Base-by-base conservation (phyloP, 208 protist species). In the Trypanosoma melophagium region DNA sequence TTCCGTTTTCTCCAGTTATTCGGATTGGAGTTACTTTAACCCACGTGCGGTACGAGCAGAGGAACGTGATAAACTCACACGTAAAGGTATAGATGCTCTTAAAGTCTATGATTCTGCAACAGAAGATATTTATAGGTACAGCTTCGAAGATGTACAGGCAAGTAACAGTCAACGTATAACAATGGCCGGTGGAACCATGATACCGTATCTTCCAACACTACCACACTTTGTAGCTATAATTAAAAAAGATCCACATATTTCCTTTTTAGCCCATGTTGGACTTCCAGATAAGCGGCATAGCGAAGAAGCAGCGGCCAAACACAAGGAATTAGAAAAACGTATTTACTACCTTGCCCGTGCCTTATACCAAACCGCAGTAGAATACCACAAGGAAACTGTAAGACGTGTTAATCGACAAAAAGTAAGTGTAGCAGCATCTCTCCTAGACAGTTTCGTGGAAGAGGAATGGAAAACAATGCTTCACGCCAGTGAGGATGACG, bases 1-100 rank as follows among this genome's bases (percentile, higher is more conserved):
- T 1, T 76, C 70, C 14, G 52, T 72, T 8, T 95, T 84, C 66
- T 73, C 79, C 9, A 75, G 83, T 56, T 93, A 87, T 69, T 66
- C 86, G 16, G 89, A 92, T 45, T 91, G 77, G 77, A 79, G 75
- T 56, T 95, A 95, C 69, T 89, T 92, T 58, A 95, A 95, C 64
- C 89, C 89, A 21, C 82, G 80, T 22, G 79, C 89, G 16, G 81
- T 90, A 47, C 86, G 89, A 17, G 83, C 89, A 0, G 86, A 95
- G 69, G 71, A 81, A 61, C 86, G 89, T 19, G 89, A 95, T 54
- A 54, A 55, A 35, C 76, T 91, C 24, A 70, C 74, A 28, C 76
- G 77, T 4, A 65, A 80, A 44, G 78, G 79, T 25, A 53, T 95
- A 2, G 69, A 76, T 3, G 86, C 86, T 1, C 62, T 95, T 19